A percentile compares a stretch with the other conserved stretches of the same genome.
These are phyloP conservation scores for Suhomyces prunicola DNA, from an alignment of 805 yeast genomes.

Conservation along the genomic window DNA sequence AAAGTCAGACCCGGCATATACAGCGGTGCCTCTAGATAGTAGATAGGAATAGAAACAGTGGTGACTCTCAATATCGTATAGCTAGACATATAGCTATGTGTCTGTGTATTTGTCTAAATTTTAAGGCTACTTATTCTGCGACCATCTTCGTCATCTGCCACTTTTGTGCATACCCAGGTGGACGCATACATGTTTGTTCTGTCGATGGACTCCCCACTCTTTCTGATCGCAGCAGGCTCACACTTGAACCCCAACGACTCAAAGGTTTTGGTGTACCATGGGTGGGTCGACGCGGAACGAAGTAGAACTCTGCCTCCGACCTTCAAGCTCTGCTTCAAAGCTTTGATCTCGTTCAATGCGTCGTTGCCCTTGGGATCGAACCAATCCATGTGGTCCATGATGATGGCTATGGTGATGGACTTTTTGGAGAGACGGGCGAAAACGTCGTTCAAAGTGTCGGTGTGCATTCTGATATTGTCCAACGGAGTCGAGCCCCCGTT, in stretches of 20 bases:
- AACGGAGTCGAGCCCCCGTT: constrained; percentile 43
- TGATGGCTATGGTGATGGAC: constrained; percentile 71
- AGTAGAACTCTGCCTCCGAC: constrained; percentile 72
- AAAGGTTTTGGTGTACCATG: constrained; percentile 75
- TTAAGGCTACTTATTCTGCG: constrained; percentile 51
- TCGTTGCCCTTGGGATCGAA: constrained; percentile 64
- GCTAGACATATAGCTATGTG: too few relatives aligned
- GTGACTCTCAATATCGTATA: too few relatives aligned
- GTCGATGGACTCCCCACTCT: constrained; percentile 64
- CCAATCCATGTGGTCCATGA: constrained; percentile 95
- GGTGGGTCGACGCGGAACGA: constrained; percentile 68
- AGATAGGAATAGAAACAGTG: too few relatives aligned
- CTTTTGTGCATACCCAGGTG: constrained; percentile 78
- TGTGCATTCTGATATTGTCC: constrained; percentile 71
- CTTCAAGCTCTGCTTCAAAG: constrained; percentile 58
- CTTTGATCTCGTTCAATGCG: constrained; percentile 63
- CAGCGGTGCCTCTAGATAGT: too few relatives aligned
- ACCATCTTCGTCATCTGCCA: constrained; percentile 9
- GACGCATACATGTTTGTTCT: constrained; percentile 87
- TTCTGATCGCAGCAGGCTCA: constrained; percentile 66
- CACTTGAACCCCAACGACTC: constrained; percentile 67
- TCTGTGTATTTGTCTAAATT: constrained; percentile 16
- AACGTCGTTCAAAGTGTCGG: constrained; percentile 76
- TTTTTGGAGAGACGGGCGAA: constrained; percentile 59
- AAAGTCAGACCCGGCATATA: too few relatives aligned